Conservation (phyloP, 2,329 filamentous ascomycete species). For the Capronia epimyces region DNA sequence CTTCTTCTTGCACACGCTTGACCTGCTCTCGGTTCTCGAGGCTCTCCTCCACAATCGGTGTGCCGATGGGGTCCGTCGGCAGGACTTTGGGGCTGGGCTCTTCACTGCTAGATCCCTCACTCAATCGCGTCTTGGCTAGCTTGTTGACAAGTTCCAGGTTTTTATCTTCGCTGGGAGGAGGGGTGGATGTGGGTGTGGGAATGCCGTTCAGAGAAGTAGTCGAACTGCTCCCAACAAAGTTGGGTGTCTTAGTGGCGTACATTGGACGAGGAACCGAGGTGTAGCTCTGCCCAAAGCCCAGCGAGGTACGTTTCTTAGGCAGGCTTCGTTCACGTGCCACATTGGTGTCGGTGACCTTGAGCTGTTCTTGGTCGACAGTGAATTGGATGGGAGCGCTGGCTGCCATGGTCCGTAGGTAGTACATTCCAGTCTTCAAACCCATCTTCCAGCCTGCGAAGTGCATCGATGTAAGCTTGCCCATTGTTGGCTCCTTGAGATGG, state of each 20-base stretch:
- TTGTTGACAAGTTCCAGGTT: constrained; percentile 48
- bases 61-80: constrained; percentile 60
- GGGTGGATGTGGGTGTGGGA: constrained; percentile 63
- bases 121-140: constrained; percentile 49
- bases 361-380: constrained; percentile 93
- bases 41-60: constrained; percentile 60
- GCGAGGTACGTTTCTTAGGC: constrained; percentile 61
- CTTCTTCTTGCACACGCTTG: constrained; percentile 63
- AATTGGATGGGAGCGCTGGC: constrained; percentile 97
- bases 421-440: constrained; percentile 99
- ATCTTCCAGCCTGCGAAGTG: constrained; percentile 99
- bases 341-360: constrained; percentile 79
- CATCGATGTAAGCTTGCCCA: constrained; percentile 99
- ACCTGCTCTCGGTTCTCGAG: constrained; percentile 38
- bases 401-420: constrained; percentile 97
- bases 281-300: constrained; percentile 54
- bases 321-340: constrained; percentile 57
- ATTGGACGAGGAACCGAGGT: constrained; percentile 62
- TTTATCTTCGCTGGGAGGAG: constrained; percentile 53
- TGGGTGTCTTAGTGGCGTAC: constrained; percentile 51
- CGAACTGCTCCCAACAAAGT: constrained; percentile 32
- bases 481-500: constrained; percentile 97
- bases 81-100: constrained; percentile 69
- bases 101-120: constrained; percentile 66
- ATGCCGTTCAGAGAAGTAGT: constrained; percentile 53